Evolutionary conservation across 352 stramenopile species (phyloP).

Genomic region (Globisporangium nodosum): DNA sequence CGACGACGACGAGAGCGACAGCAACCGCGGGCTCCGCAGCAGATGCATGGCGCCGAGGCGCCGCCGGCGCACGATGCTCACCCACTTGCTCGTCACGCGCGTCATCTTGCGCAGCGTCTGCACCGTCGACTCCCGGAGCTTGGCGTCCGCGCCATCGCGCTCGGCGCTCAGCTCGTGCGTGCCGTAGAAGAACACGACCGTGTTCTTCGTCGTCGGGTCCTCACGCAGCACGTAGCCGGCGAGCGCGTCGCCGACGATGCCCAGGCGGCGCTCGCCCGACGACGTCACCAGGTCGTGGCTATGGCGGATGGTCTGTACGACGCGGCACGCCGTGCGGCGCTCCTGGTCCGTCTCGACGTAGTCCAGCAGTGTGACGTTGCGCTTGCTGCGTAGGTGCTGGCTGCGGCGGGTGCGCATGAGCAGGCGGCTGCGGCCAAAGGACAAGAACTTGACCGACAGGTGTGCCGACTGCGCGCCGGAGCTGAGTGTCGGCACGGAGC

Average conservation of each 20-base stretch:
- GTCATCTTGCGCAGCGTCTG: slow-evolving; percentile 15
- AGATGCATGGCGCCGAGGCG: slow-evolving; percentile 13
- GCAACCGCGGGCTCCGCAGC: slow-evolving; percentile 2
- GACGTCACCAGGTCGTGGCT: slow-evolving; percentile 4
- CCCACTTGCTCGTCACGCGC: slow-evolving; percentile 12
- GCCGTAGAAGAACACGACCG: slow-evolving; percentile 17
- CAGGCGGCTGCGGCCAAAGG: slow-evolving; percentile 15
- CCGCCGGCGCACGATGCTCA: slow-evolving; percentile 16
- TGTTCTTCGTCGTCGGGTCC: slow-evolving; percentile 16
- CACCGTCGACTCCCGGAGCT: slow-evolving; percentile 6
- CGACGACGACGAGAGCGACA: slow-evolving; percentile 3
- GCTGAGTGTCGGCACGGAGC: slow-evolving; percentile 8
- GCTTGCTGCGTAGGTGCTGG: slow-evolving; percentile 1
- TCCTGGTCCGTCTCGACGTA: slow-evolving; percentile 14
- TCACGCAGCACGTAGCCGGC: slow-evolving; percentile 21
- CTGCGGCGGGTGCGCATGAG: not conserved
- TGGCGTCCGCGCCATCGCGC: not conserved
- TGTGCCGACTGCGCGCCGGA: slow-evolving; percentile 2
- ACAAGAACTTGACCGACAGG: slow-evolving; percentile 23
- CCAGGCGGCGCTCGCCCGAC: slow-evolving; percentile 1
- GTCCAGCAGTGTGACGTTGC: slow-evolving; percentile 17
- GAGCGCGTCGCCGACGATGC: slow-evolving; percentile 11
- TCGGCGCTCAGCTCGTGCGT: not conserved
- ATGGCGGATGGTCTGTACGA: slow-evolving; percentile 12
- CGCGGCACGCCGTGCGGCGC: slow-evolving; percentile 9